These are phyloP conservation scores for Azolla pinnata DNA, from an alignment of 75 land plant species.

Conservation along the genomic window DNA sequence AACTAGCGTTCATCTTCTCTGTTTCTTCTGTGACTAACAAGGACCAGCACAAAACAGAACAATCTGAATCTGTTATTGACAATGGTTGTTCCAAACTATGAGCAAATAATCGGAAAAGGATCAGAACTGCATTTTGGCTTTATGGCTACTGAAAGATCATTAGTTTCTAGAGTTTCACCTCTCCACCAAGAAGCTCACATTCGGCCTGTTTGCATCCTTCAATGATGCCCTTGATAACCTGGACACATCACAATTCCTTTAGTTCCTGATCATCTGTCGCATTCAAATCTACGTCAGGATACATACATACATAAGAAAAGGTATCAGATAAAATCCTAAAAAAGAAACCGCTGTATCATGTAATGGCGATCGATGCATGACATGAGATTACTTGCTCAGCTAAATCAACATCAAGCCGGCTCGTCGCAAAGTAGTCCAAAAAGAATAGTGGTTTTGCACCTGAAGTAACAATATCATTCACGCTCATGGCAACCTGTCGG, in stretches of 20 bases:
- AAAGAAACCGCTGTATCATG: too few species aligned
- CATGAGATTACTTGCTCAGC: conserved; percentile 63
- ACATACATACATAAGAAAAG: neutral
- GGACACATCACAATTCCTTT: too few species aligned
- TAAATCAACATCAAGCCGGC: conserved; percentile 88
- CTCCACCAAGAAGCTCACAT: conserved; percentile 86
- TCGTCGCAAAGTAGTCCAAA: conserved; percentile 93
- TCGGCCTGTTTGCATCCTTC: conserved; percentile 89
- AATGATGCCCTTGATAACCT: conserved; percentile 96
- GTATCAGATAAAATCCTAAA: neutral
- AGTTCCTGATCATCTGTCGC: too few species aligned
- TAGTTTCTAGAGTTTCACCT: conserved; percentile 31
- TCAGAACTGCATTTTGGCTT: too few species aligned
- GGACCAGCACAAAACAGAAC: too few species aligned
- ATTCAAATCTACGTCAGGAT: too few species aligned
- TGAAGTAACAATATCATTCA: conserved; percentile 93
- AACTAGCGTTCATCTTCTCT: neutral
- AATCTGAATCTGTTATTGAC: too few species aligned
- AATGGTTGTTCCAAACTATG: neutral
- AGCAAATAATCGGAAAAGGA: too few species aligned
- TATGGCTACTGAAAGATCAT: neutral
- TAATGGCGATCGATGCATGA: too few species aligned
- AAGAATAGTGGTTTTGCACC: conserved; percentile 96
- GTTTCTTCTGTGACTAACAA: too few species aligned
- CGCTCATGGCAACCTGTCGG: conserved; percentile 93